Base-by-base conservation (phyloP, 73 alveolate genomes). In the Vitrella brassicaformis region DNA sequence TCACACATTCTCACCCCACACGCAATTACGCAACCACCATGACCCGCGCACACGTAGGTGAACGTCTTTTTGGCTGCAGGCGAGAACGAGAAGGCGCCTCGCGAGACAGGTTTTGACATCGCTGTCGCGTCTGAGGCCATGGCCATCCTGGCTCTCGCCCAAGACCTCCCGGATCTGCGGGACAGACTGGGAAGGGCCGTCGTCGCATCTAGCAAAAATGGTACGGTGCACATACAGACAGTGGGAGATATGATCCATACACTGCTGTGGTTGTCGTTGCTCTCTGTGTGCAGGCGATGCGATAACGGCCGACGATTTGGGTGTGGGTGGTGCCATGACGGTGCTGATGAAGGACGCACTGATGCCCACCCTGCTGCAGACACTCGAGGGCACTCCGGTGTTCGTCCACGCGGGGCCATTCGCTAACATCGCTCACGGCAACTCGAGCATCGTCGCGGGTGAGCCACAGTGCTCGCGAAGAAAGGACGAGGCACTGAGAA, bases 361-460 rank as follows among this genome's bases (percentile, higher is more conserved):
- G 27, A 30, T 30, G 47, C 86, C 86, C 27, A 78, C 86, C n/a
- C 74, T 78, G 25, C 66, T 78, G 86, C 80, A 78, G 65, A 78
- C 80, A 18, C 30, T 78, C 26, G 86, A 78, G 65, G 47, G 71
- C 30, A 70, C 86, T 28, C 86, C 86, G 29, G 86, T 78, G 56
- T 78, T 78, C 39, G 86, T 78, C 19, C 86, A 78, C 32, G 86
- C 86, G 14, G 86, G 86, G 28, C 86, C 86, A 10, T 78, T 78
- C 68, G 86, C 86, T 9, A 78, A 78, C 68, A 78, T 78, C 68
- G 86, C 86, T 31, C 86, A 78, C 71, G 86, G 86, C 31, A 78
- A 78, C 27, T 78, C 86, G 10, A 67, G 79, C 26, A 69, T 78
- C 56, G 66, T 78, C 29, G 79, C 86, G n/a, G n/a, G n/a, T n/a